Percentiles rank a stretch among this genome's conserved stretches.
phyloP scores from a whole-genome alignment of 257 asterid species.

The Solanum dulcamara region DNA sequence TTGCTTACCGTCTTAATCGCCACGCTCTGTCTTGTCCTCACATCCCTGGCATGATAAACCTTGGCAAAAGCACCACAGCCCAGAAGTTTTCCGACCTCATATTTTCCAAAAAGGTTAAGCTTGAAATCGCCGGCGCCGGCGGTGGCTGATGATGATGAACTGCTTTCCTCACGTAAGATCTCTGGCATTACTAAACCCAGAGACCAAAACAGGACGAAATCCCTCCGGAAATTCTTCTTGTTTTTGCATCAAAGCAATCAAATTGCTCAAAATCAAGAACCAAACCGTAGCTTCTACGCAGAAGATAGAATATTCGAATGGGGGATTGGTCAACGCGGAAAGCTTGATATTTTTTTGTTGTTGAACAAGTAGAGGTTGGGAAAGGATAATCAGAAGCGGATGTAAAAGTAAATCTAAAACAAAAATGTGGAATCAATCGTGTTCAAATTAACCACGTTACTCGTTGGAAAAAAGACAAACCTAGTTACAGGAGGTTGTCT shows the following conservation, averaged over 20 bases:
- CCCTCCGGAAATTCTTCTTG: background rate
- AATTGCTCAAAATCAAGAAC: background rate
- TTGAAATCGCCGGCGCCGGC: background rate
- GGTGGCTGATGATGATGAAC: background rate
- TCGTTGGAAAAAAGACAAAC: background rate
- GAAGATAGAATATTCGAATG: background rate
- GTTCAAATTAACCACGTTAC: background rate
- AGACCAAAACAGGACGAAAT: background rate
- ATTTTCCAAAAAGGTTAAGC: background rate
- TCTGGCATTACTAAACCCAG: background rate
- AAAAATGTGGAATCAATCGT: no score
- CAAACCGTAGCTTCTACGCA: background rate
- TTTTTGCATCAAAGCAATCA: background rate
- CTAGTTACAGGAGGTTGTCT: background rate
- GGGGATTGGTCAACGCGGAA: background rate
- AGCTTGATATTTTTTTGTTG: background rate
- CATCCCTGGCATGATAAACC: background rate
- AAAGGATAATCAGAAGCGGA: no score
- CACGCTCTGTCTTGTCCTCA: background rate
- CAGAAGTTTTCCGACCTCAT: background rate
- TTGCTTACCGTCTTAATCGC: slow-evolving; percentile 1
- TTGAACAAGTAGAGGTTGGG: background rate
- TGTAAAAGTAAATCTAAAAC: no score
- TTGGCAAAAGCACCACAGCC: slow-evolving; percentile 4
- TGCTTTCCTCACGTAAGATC: background rate